A percentile compares a stretch with the other conserved stretches of the same genome.
Conservation (phyloP, 108 stramenopile species). For the Hondaea fermentalgiana region DNA sequence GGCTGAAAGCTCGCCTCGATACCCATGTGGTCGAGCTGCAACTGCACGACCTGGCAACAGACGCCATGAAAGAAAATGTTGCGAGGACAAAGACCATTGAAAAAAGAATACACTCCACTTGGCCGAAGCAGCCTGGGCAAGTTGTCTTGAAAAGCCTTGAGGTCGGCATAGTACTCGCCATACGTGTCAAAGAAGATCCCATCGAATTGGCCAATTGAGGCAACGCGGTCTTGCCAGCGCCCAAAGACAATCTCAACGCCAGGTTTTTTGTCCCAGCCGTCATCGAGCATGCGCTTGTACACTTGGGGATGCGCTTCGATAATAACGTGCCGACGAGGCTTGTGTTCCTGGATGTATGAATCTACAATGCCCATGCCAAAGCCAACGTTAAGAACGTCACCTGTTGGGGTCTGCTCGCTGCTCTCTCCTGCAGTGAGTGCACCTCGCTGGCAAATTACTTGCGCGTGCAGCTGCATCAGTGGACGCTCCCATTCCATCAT, state of each 20-base stretch:
- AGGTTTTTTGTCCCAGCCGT: conserved; percentile 70
- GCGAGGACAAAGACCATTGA: conserved; percentile 82
- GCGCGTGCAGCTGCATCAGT: conserved; percentile 79
- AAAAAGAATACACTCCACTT: conserved; percentile 53
- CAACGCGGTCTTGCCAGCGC: conserved; percentile 76
- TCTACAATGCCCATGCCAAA: conserved; percentile 89
- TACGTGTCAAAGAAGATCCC: conserved; percentile 88
- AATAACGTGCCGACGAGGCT: conserved; percentile 50
- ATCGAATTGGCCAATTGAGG: conserved; percentile 59
- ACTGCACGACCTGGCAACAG: conserved; percentile 41
- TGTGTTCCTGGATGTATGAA: conserved; percentile 52
- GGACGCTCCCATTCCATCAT: conserved; percentile 97
- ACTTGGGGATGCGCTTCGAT: conserved; percentile 84
- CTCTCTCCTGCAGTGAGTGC: conserved; percentile 19
- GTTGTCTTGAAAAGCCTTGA: conserved; percentile 70
- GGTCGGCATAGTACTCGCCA: conserved; percentile 74
- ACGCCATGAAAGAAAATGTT: conserved; percentile 91
- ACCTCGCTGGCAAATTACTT: conserved; percentile 25
- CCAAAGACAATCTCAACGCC: conserved; percentile 67
- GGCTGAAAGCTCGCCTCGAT: conserved; percentile 65
- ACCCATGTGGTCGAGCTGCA: conserved; percentile 62
- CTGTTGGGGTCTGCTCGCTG: background rate
- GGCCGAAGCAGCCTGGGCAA: conserved; percentile 41
- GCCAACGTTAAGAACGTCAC: conserved; percentile 73
- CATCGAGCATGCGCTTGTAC: conserved; percentile 59